phyloP scores from a whole-genome alignment of 257 asterid species.

The Gardenia jasminoides region DNA sequence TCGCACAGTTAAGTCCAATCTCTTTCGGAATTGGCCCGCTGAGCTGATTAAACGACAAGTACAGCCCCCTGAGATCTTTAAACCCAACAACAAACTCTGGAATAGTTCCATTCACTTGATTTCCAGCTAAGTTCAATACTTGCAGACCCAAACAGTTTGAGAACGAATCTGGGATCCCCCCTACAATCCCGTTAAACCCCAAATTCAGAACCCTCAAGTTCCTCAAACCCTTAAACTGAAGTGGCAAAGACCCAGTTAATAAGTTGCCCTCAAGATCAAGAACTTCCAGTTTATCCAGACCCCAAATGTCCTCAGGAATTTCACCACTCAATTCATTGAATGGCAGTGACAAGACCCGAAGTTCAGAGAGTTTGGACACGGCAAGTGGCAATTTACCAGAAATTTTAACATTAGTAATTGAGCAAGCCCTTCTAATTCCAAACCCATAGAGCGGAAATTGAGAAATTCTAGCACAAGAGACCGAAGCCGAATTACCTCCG shows the following conservation, averaged over 20 bases:
- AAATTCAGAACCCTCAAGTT: slow-evolving; percentile 69
- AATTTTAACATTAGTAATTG: slow-evolving; percentile 30
- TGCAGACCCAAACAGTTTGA: slow-evolving; percentile 47
- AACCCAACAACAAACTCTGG: slow-evolving; percentile 54
- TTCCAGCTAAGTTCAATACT: slow-evolving; percentile 80
- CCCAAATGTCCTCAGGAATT: slow-evolving; percentile 70
- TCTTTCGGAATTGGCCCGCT: slow-evolving; percentile 60
- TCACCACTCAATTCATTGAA: slow-evolving; percentile 76
- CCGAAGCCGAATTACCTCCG: slow-evolving; percentile 63
- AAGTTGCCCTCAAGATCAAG: slow-evolving; percentile 91
- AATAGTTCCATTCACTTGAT: slow-evolving; percentile 62
- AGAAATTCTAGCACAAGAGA: slow-evolving; percentile 66
- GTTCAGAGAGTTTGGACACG: slow-evolving; percentile 58
- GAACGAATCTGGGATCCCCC: slow-evolving; percentile 59
- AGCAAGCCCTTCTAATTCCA: slow-evolving; percentile 74
- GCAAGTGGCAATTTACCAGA: slow-evolving; percentile 56
- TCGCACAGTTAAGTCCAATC: slow-evolving; percentile 67
- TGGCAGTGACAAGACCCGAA: slow-evolving; percentile 67
- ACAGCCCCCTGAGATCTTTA: slow-evolving; percentile 60
- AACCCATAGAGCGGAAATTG: slow-evolving; percentile 77
- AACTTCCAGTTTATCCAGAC: slow-evolving; percentile 83
- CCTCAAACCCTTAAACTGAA: slow-evolving; percentile 52
- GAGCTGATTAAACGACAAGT: slow-evolving; percentile 80
- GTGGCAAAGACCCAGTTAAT: slow-evolving; percentile 58
- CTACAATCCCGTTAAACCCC: slow-evolving; percentile 65